Evolutionary conservation across 148 eudicot genomes (phyloP).

Genomic region (Rhododendron vialii): DNA sequence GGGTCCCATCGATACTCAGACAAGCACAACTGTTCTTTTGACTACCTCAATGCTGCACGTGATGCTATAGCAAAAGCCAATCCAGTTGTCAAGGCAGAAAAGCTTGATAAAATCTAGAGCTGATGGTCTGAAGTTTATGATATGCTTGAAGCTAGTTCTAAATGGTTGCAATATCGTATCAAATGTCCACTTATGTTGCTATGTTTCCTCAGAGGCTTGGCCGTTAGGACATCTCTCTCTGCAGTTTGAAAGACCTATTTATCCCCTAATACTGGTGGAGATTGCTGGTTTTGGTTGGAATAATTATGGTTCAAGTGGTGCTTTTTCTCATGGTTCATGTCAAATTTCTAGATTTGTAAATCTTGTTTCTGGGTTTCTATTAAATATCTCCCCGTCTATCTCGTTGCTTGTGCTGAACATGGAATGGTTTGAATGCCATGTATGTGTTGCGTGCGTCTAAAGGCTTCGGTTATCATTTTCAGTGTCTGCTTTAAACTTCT

Average conservation of each 20-base stretch:
- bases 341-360: constrained; percentile 7
- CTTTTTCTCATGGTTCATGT: neutral
- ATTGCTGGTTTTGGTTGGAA: constrained; percentile 14
- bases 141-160: constrained; percentile 20
- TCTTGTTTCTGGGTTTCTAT: neutral
- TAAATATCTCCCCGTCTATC: neutral
- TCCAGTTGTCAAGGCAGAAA: constrained; percentile 55
- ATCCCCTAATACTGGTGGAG: constrained; percentile 1
- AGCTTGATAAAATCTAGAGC: constrained; percentile 42
- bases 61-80: constrained; percentile 70
- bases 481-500: neutral
- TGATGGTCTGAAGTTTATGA: constrained; percentile 6
- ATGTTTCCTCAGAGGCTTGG: constrained; percentile 11
- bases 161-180: constrained; percentile 28
- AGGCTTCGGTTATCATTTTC: neutral
- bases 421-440: neutral
- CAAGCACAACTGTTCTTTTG: constrained; percentile 67
- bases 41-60: constrained; percentile 48
- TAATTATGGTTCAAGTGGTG: neutral
- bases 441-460: neutral
- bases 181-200: constrained; percentile 13
- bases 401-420: neutral
- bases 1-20: constrained; percentile 69
- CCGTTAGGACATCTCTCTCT: constrained; percentile 5
- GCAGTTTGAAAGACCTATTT: constrained; percentile 14